phyloP scores from a whole-genome alignment of 371 early-diverging fungal species.

The Mucor racemosus region DNA sequence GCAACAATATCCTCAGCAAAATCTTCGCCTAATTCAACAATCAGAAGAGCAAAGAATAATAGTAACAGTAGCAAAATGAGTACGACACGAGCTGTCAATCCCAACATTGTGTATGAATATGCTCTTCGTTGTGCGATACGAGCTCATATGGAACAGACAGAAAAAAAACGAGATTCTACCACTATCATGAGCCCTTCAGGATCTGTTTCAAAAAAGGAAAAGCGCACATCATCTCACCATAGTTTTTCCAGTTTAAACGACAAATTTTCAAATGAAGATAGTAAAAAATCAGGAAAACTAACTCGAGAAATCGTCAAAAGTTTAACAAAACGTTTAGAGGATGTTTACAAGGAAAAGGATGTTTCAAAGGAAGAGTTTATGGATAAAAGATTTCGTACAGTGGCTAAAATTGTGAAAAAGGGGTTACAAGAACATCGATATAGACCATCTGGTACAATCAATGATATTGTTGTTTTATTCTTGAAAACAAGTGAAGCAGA shows the following conservation, averaged over 20 bases:
- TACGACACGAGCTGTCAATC: constrained; percentile 2
- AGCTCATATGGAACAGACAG: constrained; percentile 32
- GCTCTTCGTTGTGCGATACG: constrained; percentile 38
- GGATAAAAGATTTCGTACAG: constrained; percentile 34
- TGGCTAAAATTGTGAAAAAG: constrained; percentile 28
- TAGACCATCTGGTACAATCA: constrained; percentile 40
- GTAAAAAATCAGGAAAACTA: constrained; percentile 42
- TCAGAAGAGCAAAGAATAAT: constrained; percentile 13
- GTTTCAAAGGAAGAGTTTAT: constrained; percentile 31
- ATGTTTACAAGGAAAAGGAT: constrained; percentile 35
- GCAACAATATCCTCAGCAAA: background rate
- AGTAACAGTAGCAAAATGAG: constrained; percentile 15
- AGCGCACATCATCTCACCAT: constrained; percentile 11
- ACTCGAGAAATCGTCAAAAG: constrained; percentile 44
- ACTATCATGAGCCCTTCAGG: constrained; percentile 24
- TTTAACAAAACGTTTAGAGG: constrained; percentile 38
- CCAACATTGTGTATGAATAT: constrained; percentile 32
- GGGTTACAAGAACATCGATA: constrained; percentile 38
- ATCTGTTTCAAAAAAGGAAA: constrained; percentile 19
- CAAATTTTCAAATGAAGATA: constrained; percentile 34
- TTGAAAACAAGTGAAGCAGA: constrained; percentile 40
- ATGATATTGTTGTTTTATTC: constrained; percentile 44
- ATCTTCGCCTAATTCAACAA: constrained; percentile 1
- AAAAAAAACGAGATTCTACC: constrained; percentile 13
- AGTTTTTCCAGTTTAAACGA: constrained; percentile 37